phyloP scores from a whole-genome alignment of 129 eudicot genomes.

The Silybum marianum region DNA sequence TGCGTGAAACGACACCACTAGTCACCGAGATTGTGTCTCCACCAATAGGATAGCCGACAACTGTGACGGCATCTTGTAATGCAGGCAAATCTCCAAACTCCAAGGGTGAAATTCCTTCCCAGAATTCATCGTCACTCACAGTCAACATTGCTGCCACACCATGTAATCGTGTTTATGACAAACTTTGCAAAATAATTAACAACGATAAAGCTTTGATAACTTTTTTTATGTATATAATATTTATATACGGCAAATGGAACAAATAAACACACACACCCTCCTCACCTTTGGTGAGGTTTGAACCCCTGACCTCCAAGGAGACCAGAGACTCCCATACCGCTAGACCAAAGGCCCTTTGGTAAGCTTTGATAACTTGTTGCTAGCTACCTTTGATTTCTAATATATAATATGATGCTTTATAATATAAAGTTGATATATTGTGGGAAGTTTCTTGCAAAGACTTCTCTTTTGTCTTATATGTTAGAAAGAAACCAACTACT shows the following conservation, averaged over 20 bases:
- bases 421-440: not conserved
- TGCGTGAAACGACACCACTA: slow-evolving; percentile 69
- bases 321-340: too few species aligned
- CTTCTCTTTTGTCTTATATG: not conserved
- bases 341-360: too few species aligned
- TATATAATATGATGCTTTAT: not conserved
- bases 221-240: too few species aligned
- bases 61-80: slow-evolving; percentile 65
- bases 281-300: too few species aligned
- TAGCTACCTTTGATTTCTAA: not conserved
- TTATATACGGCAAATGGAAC: too few species aligned
- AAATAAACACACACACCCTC: too few species aligned
- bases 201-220: not conserved
- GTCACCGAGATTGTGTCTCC: slow-evolving; percentile 70
- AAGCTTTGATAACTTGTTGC: not conserved
- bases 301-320: too few species aligned
- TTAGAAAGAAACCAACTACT: slow-evolving; percentile 11
- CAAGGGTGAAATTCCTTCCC: slow-evolving; percentile 59
- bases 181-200: not conserved
- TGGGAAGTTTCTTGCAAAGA: slow-evolving; percentile 5
- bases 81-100: slow-evolving; percentile 70
- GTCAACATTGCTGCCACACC: slow-evolving; percentile 55
- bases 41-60: slow-evolving; percentile 68
- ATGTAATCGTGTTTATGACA: not conserved
- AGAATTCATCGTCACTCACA: slow-evolving; percentile 58